Conservation (phyloP, 176 grass and related monocot species). For the Oryza glumipatula region DNA sequence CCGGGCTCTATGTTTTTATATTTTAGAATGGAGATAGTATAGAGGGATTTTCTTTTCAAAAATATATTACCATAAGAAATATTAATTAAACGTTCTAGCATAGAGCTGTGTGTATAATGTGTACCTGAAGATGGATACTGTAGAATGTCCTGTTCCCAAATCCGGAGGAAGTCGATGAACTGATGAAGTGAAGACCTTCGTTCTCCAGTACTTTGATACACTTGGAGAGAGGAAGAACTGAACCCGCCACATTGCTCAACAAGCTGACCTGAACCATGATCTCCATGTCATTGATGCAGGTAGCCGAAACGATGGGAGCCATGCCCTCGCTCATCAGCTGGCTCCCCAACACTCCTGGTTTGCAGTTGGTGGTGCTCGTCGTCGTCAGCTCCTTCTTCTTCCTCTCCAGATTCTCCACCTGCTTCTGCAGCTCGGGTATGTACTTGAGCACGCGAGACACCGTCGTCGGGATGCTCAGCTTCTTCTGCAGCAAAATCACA, state of each 20-base stretch:
- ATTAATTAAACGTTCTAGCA: background rate
- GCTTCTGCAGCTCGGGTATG: slow-evolving; percentile 84
- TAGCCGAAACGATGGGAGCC: slow-evolving; percentile 56
- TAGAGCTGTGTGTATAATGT: background rate
- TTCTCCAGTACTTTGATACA: slow-evolving; percentile 62
- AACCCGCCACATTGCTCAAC: slow-evolving; percentile 29
- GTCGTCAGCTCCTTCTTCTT: slow-evolving; percentile 67
- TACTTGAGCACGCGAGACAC: slow-evolving; percentile 75
- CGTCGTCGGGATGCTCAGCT: slow-evolving; percentile 76
- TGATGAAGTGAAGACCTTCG: slow-evolving; percentile 65
- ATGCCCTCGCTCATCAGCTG: background rate
- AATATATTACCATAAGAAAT: background rate
- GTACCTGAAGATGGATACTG: slow-evolving; percentile 85
- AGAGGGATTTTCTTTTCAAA: background rate
- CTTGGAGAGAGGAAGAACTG: slow-evolving; percentile 53
- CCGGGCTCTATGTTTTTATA: no score
- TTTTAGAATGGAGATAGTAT: no score
- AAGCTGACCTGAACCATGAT: slow-evolving; percentile 84
- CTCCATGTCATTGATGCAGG: slow-evolving; percentile 59
- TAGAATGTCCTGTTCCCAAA: slow-evolving; percentile 66
- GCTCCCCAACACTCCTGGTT: slow-evolving; percentile 12
- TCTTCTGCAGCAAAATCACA: slow-evolving; percentile 53
- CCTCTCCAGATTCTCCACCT: slow-evolving; percentile 53
- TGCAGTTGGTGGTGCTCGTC: slow-evolving; percentile 30
- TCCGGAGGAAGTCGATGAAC: slow-evolving; percentile 55